Base-by-base conservation (phyloP, 768 basidiomycete species). In the Clitopilus hobsonii region DNA sequence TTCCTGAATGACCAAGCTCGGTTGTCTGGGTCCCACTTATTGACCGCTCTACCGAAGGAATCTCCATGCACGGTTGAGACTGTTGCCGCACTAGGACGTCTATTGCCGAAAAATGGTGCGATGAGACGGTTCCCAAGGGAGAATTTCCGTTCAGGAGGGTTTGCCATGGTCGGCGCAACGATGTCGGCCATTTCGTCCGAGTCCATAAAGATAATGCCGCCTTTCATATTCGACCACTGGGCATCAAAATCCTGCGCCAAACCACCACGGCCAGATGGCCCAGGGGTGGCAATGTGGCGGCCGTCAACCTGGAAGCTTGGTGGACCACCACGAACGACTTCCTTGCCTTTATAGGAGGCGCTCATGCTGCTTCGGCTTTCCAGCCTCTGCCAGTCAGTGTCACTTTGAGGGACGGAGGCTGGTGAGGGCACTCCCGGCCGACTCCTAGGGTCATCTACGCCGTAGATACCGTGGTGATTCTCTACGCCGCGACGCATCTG, bases 1-100 rank as follows among this genome's bases (percentile, higher is more conserved):
- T 74, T 76, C 57, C 69, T 72, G 65, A 88, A 86, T 16, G 73
- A 78, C 88, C 88, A 89, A 54, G 78, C 75, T 30, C 71, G 70
- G 53, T 82, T 84, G n/a, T 64, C 71, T 18, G 72, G 70, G 49
- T 70, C 73, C 76, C 76, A 79, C 32, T 59, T 61, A 25, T 64
- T 55, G 56, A 78, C 63, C 53, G 70, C 68, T 53, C 70, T 65
- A 53, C 65, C 69, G 56, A 80, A 79, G 16, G 79, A 71, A 54
- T 78, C 77, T 8, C 71, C 65, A 10, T 63, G 59, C 54, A 65
- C 62, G 38, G 70, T 72, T 6, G 75, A 74, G 18, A 74, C 69
- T 23, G 70, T 74, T 22, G 67, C 71, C 0, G 76, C 74, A 54
- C 78, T 80, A n/a, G 73, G 71, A 13, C 78, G 67, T 27, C 80